These are phyloP conservation scores for Cryptosporidium sp. DNA, from an alignment of 169 alveolate species.

Conservation along the genomic window DNA sequence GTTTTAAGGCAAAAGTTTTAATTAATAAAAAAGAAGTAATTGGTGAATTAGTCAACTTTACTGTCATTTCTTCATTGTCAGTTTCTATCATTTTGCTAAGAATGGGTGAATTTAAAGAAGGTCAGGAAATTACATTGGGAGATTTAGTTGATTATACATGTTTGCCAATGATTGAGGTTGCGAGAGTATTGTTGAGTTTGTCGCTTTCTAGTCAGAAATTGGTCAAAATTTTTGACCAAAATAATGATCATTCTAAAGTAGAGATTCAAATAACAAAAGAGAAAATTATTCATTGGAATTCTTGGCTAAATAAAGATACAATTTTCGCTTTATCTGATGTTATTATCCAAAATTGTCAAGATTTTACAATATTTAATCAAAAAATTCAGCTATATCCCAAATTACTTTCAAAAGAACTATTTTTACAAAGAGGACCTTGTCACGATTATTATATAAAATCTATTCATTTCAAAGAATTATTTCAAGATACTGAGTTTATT, in stretches of 20 bases:
- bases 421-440: neutral
- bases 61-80: conserved; percentile 1
- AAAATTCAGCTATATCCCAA: neutral
- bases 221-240: neutral
- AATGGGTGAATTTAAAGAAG: neutral
- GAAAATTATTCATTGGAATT: conserved; percentile 27
- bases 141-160: neutral
- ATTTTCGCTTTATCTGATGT: neutral
- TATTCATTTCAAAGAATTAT: neutral
- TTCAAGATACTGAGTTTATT: neutral
- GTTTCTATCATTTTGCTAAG: conserved; percentile 3
- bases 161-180: conserved; percentile 17
- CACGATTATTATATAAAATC: conserved; percentile 1
- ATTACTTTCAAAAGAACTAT: neutral
- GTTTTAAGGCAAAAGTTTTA: conserved; percentile 14
- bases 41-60: neutral
- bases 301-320: conserved; percentile 33
- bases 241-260: neutral
- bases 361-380: neutral
- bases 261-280: conserved; percentile 22
- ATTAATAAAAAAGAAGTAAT: neutral
- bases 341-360: neutral
- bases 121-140: neutral
- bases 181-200: conserved; percentile 42
- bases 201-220: conserved; percentile 42